phyloP scores from a whole-genome alignment of 1,284 basidiomycete species.

The Pterulicium gracile region DNA sequence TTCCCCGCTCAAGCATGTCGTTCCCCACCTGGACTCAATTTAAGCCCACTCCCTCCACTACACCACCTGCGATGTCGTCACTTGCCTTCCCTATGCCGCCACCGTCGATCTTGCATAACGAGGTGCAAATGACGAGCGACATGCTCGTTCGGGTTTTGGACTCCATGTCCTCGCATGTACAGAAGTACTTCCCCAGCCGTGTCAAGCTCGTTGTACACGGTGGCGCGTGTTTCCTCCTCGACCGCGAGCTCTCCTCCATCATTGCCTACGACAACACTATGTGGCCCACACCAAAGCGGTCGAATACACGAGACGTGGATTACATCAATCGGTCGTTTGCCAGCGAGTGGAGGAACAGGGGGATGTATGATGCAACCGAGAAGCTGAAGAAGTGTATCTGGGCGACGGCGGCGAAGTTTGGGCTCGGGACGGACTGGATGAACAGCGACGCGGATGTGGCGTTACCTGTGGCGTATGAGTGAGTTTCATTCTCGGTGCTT shows the following conservation, averaged over 20 bases:
- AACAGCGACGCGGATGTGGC: slow-evolving; percentile 58
- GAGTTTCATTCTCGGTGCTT: slow-evolving; percentile 15
- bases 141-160: slow-evolving; percentile 33
- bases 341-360: slow-evolving; percentile 35
- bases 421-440: slow-evolving; percentile 60
- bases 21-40: too few relatives aligned
- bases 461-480: slow-evolving; percentile 51
- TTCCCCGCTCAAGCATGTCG: too few relatives aligned
- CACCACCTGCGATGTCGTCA: too few relatives aligned
- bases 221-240: slow-evolving; percentile 59
- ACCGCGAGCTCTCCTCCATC: slow-evolving; percentile 29
- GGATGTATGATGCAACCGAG: slow-evolving; percentile 36
- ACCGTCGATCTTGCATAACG: slow-evolving; percentile 19
- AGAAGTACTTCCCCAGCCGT: slow-evolving; percentile 29
- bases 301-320: slow-evolving; percentile 52
- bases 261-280: slow-evolving; percentile 18
- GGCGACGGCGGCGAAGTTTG: slow-evolving; percentile 32
- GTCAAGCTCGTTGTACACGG: slow-evolving; percentile 56
- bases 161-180: slow-evolving; percentile 36
- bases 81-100: not conserved
- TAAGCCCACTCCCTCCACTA: too few relatives aligned
- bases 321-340: slow-evolving; percentile 50
- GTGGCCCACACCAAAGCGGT: slow-evolving; percentile 17
- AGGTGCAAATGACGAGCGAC: slow-evolving; percentile 20
- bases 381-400: slow-evolving; percentile 44